Percentiles rank a stretch among this genome's conserved stretches.
Evolutionary conservation across 495 filamentous ascomycete genomes (phyloP).

Genomic region (Cairneyella variabilis): DNA sequence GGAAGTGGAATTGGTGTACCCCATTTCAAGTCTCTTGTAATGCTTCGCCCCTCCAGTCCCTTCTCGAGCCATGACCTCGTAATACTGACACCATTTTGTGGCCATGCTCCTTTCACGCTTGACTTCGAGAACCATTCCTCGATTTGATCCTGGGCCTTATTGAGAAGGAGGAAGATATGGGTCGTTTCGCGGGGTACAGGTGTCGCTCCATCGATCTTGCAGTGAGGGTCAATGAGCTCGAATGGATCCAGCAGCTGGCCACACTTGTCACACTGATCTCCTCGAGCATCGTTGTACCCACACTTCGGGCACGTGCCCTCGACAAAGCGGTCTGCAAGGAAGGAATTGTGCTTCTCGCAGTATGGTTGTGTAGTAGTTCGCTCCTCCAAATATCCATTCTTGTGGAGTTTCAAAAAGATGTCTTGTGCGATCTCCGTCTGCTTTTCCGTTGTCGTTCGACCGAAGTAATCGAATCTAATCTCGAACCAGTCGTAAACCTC

Average conservation of each 20-base stretch:
- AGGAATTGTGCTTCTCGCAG: conserved; percentile 78
- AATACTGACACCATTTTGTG: conserved; percentile 54
- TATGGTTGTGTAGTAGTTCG: conserved; percentile 73
- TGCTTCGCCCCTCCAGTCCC: conserved; percentile 77
- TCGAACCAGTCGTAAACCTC: conserved; percentile 87
- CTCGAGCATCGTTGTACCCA: conserved; percentile 71
- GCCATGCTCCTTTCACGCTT: conserved; percentile 50
- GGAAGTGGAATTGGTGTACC: conserved; percentile 66
- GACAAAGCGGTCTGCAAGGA: conserved; percentile 90
- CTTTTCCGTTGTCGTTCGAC: conserved; percentile 72
- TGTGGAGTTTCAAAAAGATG: conserved; percentile 73
- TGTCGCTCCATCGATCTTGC: conserved; percentile 79
- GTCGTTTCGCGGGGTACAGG: conserved; percentile 64
- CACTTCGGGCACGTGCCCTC: conserved; percentile 85
- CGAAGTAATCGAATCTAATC: conserved; percentile 80
- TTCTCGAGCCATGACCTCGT: conserved; percentile 48
- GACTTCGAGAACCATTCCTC: conserved; percentile 63
- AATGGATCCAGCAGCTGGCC: conserved; percentile 73
- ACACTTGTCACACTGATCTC: conserved; percentile 86
- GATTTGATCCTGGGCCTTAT: conserved; percentile 71
- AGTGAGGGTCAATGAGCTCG: conserved; percentile 54
- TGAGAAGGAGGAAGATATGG: conserved; percentile 65
- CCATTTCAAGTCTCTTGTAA: conserved; percentile 88
- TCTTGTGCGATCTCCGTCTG: conserved; percentile 85
- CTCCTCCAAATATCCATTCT: conserved; percentile 77